Evolutionary conservation across 176 grass and related monocot species (phyloP), one percentile per base, ranked within the genome.

Genomic region (Thalia dealbata): DNA sequence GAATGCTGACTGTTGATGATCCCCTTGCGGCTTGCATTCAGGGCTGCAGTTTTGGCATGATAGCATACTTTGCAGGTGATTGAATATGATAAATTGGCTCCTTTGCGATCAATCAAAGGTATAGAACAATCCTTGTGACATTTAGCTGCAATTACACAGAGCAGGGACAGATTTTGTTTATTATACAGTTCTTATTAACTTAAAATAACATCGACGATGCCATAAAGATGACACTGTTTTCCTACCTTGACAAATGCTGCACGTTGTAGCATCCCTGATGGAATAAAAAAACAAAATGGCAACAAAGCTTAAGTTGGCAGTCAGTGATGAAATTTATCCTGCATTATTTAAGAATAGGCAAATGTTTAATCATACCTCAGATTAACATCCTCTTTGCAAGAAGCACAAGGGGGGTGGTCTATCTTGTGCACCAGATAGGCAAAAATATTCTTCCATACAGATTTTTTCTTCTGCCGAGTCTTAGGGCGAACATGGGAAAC

Each of bases 201-300:
- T 10, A 48, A 48, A 48, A 48, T 13, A 48, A 48, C 45, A 48
- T 10, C 4, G 6, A 48, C 0, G 45, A 48, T 48, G 45, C 45
- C 11, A 48, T 48, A 10, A 24, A 61, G 14, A 78, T 44, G 30
- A 42, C 6, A 16, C 24, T 19, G 70, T 80, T 67, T 59, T 13
- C 79, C 67, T 84, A 99, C 95, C 95, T 99, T 99, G 79, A 85
- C 95, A 99, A 79, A 83, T 77, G 75, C 14, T 81, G 75, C 95
- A 99, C 81, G 73, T 88, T 45, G 88, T 63, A 29, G 83, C 72
- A 78, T 91, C 83, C 81, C 95, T 99, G 44, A 81, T 76, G 26
- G 45, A 9, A 48, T 48, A 13, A 48, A 48, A 38, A 48, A 48
- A 48, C 52, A 86, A 81, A 80, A 46, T n/a, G 81, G 78, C 45